Evolutionary conservation across 352 stramenopile species (phyloP).

Genomic region (Pythium pectinolyticum): DNA sequence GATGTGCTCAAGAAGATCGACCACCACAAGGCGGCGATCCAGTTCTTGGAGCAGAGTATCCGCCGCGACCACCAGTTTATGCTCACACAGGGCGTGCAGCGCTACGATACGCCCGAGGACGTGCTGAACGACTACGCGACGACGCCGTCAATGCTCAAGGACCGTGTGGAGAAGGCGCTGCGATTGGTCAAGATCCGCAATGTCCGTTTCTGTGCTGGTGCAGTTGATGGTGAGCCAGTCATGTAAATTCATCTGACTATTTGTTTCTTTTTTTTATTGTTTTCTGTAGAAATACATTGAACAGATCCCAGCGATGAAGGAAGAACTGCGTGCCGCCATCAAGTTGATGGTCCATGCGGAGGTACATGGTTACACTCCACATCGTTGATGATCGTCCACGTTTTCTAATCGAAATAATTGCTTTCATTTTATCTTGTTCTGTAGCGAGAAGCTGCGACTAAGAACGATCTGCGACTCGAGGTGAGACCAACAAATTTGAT

Average conservation of each 20-base stretch:
- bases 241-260: neutral
- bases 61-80: conserved; percentile 57
- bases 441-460: conserved; percentile 37
- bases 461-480: conserved; percentile 76
- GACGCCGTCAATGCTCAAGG: conserved; percentile 44
- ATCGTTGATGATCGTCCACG: too few species aligned
- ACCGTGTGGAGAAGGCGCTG: conserved; percentile 62
- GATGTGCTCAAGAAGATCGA: conserved; percentile 83
- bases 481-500: conserved; percentile 28
- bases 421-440: neutral
- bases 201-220: conserved; percentile 38
- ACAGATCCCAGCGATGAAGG: conserved; percentile 53
- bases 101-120: conserved; percentile 54
- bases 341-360: conserved; percentile 62
- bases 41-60: conserved; percentile 62
- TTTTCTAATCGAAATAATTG: too few species aligned
- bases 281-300: conserved; percentile 58
- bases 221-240: neutral
- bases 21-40: conserved; percentile 64
- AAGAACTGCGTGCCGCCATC: conserved; percentile 50
- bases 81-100: conserved; percentile 45
- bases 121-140: conserved; percentile 53
- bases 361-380: conserved; percentile 32
- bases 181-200: conserved; percentile 77
- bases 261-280: neutral